Evolutionary conservation across 495 filamentous ascomycete species (phyloP), one percentile per base, ranked within the genome.

Genomic region (Trichoderma virens): DNA sequence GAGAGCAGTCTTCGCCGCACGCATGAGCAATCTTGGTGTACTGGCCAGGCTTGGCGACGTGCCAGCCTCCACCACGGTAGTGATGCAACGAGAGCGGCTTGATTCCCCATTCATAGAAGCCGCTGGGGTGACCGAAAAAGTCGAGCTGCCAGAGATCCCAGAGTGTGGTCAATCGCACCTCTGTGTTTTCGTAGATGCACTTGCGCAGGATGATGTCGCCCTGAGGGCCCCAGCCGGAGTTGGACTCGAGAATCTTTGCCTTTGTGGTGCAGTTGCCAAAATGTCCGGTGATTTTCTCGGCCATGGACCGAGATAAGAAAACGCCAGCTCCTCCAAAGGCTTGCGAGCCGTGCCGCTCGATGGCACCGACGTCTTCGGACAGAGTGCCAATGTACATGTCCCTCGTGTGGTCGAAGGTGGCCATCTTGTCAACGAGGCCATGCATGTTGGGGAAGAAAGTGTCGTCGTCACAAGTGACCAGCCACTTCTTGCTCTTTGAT

Each of bases 301-400:
- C 82, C 59, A 89, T 73, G 11, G 87, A 82, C 61, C 83, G 79
- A 4, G 85, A 88, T 34, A 91, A 77, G 65, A 91, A 90, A 5
- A 90, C 83, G 64, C 88, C 88, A 13, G 85, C 88, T 65, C 88
- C 88, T 66, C 88, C 87, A 69, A 89, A 90, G 38, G 86, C 87
- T 66, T 89, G 85, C 41, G 87, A 81, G 7, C 88, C 88, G 68
- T 88, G 88, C 39, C 82, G 83, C 60, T 83, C 80, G 35, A 90
- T 83, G 67, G 88, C 86, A 76, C 84, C 84, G 68, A 84, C 82
- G 68, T 87, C 85, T 68, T 91, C 88, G 0, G 88, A 89, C 59
- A 89, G 74, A 35, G 84, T 85, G 62, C 86, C 88, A 64, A 91
- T 83, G 68, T 89, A 88, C 68, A 86, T 78, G 68, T 83, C 79